A percentile compares a stretch with the other conserved stretches of the same genome.
These are phyloP conservation scores for Pulveroboletus sp. DNA, from an alignment of 768 basidiomycete species.

Conservation along the genomic window DNA sequence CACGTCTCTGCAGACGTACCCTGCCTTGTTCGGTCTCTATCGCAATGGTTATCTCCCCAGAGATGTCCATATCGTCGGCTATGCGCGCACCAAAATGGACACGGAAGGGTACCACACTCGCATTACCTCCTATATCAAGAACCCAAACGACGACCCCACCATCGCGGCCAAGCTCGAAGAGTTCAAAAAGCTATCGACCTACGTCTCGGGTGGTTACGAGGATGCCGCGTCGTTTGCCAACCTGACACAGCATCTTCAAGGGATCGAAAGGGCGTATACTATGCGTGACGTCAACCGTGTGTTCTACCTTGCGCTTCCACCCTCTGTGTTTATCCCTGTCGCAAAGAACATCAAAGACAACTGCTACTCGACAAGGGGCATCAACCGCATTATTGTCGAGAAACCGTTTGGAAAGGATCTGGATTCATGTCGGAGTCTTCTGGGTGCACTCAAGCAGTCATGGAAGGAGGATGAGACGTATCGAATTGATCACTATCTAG, in stretches of 20 bases:
- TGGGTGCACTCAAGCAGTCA: conserved; percentile 74
- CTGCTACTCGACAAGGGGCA: conserved; percentile 69
- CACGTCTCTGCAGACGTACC: conserved; percentile 68
- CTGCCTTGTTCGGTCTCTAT: conserved; percentile 91
- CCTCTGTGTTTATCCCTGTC: conserved; percentile 93
- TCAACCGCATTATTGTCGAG: conserved; percentile 94
- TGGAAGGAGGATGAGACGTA: conserved; percentile 98
- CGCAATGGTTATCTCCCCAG: conserved; percentile 75
- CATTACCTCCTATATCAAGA: conserved; percentile 82
- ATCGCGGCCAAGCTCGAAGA: conserved; percentile 64
- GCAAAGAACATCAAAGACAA: conserved; percentile 78
- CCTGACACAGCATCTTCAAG: conserved; percentile 72
- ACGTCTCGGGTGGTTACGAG: conserved; percentile 89
- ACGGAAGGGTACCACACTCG: conserved; percentile 81
- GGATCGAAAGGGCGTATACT: conserved; percentile 71
- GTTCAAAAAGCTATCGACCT: conserved; percentile 80
- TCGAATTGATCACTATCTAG: conserved; percentile 99
- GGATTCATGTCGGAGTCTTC: conserved; percentile 76
- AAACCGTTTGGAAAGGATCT: conserved; percentile 98
- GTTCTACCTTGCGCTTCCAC: conserved; percentile 97
- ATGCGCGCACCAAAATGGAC: conserved; percentile 96
- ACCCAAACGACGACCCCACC: conserved; percentile 57
- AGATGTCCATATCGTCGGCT: conserved; percentile 89
- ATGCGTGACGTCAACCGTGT: conserved; percentile 72
- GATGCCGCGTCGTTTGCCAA: conserved; percentile 74